These are phyloP conservation scores for Russula griseocarnosa DNA, from an alignment of 768 basidiomycete genomes.

Conservation along the genomic window DNA sequence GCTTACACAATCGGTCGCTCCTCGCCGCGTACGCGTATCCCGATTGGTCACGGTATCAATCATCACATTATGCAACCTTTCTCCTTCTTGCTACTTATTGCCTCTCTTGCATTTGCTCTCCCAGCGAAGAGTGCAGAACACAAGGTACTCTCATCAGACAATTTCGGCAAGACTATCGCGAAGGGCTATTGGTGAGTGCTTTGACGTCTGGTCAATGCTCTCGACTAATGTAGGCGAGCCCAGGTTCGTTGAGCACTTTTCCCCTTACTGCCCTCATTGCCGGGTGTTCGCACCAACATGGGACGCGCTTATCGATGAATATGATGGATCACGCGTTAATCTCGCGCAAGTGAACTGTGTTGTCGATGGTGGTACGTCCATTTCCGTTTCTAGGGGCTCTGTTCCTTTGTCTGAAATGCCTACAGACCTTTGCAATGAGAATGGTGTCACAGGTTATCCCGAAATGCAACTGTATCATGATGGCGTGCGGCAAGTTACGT, in stretches of 20 bases:
- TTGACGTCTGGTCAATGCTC: background rate
- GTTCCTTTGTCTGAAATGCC: background rate
- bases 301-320: constrained; percentile 58
- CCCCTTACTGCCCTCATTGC: constrained; percentile 83
- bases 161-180: constrained; percentile 50
- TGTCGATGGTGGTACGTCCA: constrained; percentile 63
- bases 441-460: constrained; percentile 69
- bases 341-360: constrained; percentile 83
- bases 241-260: constrained; percentile 83
- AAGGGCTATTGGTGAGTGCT: constrained; percentile 59
- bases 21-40: too few relatives aligned
- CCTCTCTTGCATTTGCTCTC: constrained; percentile 25
- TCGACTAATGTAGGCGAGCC: background rate
- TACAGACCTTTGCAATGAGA: constrained; percentile 74
- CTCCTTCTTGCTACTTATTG: constrained; percentile 22
- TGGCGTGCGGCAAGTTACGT: constrained; percentile 58
- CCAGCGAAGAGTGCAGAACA: constrained; percentile 30
- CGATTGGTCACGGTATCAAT: background rate
- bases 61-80: constrained; percentile 13
- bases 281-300: constrained; percentile 76
- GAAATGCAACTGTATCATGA: constrained; percentile 68
- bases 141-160: constrained; percentile 50
- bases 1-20: background rate
- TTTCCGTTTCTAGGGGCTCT: background rate
- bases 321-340: constrained; percentile 48